Evolutionary conservation across 2,329 filamentous ascomycete genomes (phyloP), one percentile per base, ranked within the genome.

Genomic region (Botrytis hyacinthi): DNA sequence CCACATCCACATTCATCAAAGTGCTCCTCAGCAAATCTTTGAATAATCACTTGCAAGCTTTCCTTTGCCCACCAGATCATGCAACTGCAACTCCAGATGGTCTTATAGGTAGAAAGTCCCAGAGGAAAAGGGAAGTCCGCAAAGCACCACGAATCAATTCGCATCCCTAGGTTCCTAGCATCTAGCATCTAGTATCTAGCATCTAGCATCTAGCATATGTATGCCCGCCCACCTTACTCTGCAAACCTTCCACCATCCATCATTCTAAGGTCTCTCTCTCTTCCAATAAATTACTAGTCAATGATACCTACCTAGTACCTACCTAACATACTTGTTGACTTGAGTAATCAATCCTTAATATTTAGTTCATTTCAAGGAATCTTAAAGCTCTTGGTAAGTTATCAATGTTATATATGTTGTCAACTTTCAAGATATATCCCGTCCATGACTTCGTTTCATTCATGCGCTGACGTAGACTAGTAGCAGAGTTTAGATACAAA

Each of bases 401-500:
- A 57, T 9, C 51, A 57, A 57, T 68, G 7, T 40, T 60, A 14
- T n/a, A 68, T 37, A 68, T 59, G 20, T 65, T 46, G 42, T 26
- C 62, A 59, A 51, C 42, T 35, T 46, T 61, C 59, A 65, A 40
- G 62, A 63, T 71, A 46, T 37, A 57, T 72, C 46, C 70, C 46
- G 22, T 68, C 35, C 16, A 42, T 65, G 46, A 46, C 63, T 61
- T 69, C 69, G 74, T 77, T 77, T 77, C 74, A 77, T 73, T 75
- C 77, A 73, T 77, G 62, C 54, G 77, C 79, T 80, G 78, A 80
- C 79, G 79, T 80, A 78, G 77, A 78, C 78, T 79, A 80, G 76
- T 79, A 80, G 76, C 76, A 75, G 73, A 60, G 22, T 75, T 74
- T 75, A 79, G 75, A 77, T 76, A 77, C 76, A 71, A 78, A 74